Evolutionary conservation across 2,329 filamentous ascomycete species (phyloP).

Genomic region (Juglanconis sp.): DNA sequence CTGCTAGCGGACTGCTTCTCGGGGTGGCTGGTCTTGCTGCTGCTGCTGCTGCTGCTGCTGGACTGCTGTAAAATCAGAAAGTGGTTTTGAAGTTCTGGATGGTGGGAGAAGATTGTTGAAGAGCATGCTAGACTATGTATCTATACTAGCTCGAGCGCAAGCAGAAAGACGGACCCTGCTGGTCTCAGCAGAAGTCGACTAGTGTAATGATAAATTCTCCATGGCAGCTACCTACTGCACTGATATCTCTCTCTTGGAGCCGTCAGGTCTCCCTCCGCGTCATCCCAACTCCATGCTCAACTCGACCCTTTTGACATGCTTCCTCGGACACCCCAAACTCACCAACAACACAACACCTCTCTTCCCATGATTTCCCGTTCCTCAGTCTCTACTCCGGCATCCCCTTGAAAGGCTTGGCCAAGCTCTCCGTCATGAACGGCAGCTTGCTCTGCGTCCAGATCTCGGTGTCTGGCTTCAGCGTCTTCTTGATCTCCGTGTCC

Average conservation of each 20-base stretch:
- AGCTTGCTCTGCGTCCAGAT: constrained; percentile 69
- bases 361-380: not conserved
- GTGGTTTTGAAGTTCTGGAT: not conserved
- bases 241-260: not conserved
- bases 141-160: no score
- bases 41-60: not conserved
- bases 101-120: no score
- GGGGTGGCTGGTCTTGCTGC: not conserved
- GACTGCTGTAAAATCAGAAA: not conserved
- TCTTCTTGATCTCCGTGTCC: constrained; percentile 63
- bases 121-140: no score
- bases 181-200: no score
- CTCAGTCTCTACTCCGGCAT: constrained; percentile 52
- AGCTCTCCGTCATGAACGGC: constrained; percentile 65
- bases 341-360: not conserved
- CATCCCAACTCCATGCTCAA: not conserved
- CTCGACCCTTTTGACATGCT: not conserved
- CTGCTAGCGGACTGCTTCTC: constrained; percentile 18
- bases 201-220: constrained; percentile 1
- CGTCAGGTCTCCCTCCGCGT: not conserved
- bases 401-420: constrained; percentile 60
- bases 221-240: not conserved
- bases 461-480: constrained; percentile 65
- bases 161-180: no score
- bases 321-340: not conserved